Evolutionary conservation across 345 rosid species (phyloP).

Genomic region (Linum tenue): DNA sequence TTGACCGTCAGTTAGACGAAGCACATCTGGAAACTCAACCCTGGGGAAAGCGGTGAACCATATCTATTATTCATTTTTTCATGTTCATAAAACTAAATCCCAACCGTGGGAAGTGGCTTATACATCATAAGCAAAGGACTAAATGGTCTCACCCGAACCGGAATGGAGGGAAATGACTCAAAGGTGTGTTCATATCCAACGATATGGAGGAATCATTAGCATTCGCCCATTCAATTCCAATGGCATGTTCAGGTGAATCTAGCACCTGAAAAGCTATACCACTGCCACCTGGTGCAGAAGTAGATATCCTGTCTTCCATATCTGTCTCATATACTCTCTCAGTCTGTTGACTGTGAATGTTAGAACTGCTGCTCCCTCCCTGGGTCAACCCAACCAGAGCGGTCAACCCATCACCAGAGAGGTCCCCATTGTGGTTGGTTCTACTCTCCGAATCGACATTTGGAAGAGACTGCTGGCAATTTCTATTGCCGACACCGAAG

Average conservation of each 20-base stretch:
- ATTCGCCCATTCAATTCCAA: conserved; percentile 73
- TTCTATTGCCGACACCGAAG: conserved; percentile 59
- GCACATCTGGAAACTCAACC: conserved; percentile 85
- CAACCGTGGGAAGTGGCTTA: background rate
- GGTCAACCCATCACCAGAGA: conserved; percentile 82
- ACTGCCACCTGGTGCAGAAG: conserved; percentile 35
- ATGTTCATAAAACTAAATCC: background rate
- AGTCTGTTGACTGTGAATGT: conserved; percentile 44
- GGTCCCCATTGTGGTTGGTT: conserved; percentile 62
- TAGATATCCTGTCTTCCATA: conserved; percentile 32
- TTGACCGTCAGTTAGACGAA: conserved; percentile 86
- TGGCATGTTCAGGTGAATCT: conserved; percentile 50
- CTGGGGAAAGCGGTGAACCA: conserved; percentile 24
- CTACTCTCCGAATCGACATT: conserved; percentile 81
- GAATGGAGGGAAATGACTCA: conserved; percentile 94
- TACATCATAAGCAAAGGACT: conserved; percentile 6
- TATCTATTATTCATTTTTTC: background rate
- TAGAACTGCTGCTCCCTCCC: conserved; percentile 43
- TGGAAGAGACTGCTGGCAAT: conserved; percentile 64
- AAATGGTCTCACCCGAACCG: conserved; percentile 74
- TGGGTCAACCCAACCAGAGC: conserved; percentile 80
- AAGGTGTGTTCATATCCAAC: conserved; percentile 83
- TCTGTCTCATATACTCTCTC: conserved; percentile 48
- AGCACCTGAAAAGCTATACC: conserved; percentile 51
- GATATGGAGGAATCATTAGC: conserved; percentile 61